Conservation (phyloP, 257 asterid species). For the Lithospermum erythrorhizon region DNA sequence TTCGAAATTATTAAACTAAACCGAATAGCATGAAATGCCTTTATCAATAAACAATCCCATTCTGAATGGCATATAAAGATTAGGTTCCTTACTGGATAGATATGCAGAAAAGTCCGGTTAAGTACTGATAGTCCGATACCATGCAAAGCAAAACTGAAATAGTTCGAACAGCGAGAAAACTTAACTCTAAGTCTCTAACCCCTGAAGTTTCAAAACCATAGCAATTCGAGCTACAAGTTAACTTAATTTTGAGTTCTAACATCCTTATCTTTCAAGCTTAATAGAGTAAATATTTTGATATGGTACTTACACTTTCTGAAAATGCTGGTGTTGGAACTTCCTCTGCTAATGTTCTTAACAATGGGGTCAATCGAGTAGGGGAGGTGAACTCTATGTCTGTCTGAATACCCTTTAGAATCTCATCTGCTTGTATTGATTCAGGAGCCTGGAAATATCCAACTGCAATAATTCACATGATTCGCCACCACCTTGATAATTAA, state of each 20-base stretch:
- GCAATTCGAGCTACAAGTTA: not conserved
- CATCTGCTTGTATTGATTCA: conserved; percentile 20
- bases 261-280: not conserved
- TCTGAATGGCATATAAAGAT: too few species aligned
- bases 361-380: conserved; percentile 78
- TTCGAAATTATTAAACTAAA: not conserved
- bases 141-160: too few species aligned
- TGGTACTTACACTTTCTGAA: conserved; percentile 86
- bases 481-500: not conserved
- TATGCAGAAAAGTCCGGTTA: too few species aligned
- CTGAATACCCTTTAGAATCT: conserved; percentile 32
- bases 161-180: too few species aligned
- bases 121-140: too few species aligned
- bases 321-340: conserved; percentile 89
- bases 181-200: too few species aligned
- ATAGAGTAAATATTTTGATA: conserved; percentile 6
- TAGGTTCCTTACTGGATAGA: too few species aligned
- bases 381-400: conserved; percentile 51
- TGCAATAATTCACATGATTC: too few species aligned
- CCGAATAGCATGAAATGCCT: not conserved
- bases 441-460: conserved; percentile 22
- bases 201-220: not conserved
- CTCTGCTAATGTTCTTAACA: conserved; percentile 89
- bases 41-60: too few species aligned
- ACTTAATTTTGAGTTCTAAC: not conserved